Evolutionary conservation across 306 rosid species (phyloP).

Genomic region (Benincasa hispida): DNA sequence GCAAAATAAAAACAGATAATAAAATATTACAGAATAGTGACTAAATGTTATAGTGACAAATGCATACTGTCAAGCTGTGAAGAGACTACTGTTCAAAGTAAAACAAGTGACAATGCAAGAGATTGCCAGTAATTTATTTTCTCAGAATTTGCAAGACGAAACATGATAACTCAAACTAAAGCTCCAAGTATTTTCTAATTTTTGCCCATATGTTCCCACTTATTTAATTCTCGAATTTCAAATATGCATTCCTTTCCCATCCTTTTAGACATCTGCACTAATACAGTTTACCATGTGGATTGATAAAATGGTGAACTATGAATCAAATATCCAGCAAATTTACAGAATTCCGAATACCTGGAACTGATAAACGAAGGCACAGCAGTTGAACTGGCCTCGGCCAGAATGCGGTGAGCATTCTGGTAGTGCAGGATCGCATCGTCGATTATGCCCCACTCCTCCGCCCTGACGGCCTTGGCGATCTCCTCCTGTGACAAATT

Average conservation of each 20-base stretch:
- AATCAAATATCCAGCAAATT: background rate
- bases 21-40: background rate
- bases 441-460: constrained; percentile 82
- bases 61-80: background rate
- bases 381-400: constrained; percentile 65
- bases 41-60: background rate
- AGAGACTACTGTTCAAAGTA: background rate
- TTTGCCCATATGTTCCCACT: background rate
- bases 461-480: constrained; percentile 89
- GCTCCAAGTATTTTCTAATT: background rate
- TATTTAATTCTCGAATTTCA: background rate
- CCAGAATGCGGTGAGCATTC: constrained; percentile 63
- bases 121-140: background rate
- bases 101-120: background rate
- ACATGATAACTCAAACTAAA: background rate
- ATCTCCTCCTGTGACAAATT: constrained; percentile 87
- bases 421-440: constrained; percentile 70
- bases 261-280: background rate
- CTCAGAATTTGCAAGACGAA: background rate
- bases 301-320: background rate
- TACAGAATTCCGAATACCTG: constrained; percentile 22
- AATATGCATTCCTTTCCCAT: background rate
- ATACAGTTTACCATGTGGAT: background rate
- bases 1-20: background rate
- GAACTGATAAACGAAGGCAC: constrained; percentile 64